Percentiles rank a stretch among this genome's conserved stretches.
Evolutionary conservation across 225 moss, liverwort and hornwort species (phyloP).

Genomic region (Antitrichia curtipendula): DNA sequence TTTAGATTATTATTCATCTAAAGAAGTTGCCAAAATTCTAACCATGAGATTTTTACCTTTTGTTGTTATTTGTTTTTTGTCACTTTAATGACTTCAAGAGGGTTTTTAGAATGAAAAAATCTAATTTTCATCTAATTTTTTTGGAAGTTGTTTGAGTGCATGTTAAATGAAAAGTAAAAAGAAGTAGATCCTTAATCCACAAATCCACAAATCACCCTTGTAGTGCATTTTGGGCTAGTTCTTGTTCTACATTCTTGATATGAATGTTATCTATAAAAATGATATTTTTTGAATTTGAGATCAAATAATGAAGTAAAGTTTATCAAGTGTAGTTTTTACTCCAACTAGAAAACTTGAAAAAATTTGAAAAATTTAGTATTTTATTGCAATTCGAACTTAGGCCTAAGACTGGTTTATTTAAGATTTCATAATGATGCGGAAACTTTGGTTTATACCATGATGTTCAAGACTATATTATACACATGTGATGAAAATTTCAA

Average conservation of each 20-base stretch:
- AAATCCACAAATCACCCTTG: accelerated
- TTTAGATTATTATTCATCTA: not conserved
- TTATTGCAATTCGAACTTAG: not conserved
- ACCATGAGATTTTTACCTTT: not conserved
- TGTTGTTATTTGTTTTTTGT: not conserved
- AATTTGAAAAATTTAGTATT: not conserved
- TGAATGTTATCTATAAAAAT: not conserved
- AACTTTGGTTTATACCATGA: not conserved
- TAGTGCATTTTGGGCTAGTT: not conserved
- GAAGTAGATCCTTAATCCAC: no score
- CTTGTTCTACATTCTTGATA: accelerated
- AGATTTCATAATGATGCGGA: not conserved
- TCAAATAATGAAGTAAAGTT: not conserved
- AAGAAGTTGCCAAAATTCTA: not conserved
- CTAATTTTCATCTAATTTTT: not conserved
- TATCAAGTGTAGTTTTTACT: not conserved
- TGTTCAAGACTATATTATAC: not conserved
- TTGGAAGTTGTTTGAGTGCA: not conserved
- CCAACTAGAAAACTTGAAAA: not conserved
- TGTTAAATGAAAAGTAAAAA: not conserved
- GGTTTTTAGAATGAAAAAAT: not conserved
- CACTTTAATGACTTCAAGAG: not conserved
- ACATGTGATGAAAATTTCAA: no score
- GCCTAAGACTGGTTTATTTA: not conserved
- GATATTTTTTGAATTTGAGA: not conserved